Evolutionary conservation across 129 eudicot genomes (phyloP).

Genomic region (Tagetes erecta): DNA sequence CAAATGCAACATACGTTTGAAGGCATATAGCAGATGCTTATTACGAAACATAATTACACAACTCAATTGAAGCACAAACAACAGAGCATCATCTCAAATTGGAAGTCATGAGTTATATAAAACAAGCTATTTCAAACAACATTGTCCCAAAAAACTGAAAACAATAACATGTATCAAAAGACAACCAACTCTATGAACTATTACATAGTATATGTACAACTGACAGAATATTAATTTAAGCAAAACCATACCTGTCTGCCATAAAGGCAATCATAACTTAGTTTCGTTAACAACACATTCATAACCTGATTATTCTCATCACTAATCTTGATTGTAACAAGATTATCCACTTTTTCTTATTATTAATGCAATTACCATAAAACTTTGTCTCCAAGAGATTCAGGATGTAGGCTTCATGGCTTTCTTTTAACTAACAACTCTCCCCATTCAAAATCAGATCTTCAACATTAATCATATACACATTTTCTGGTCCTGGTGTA

Average conservation of each 20-base stretch:
- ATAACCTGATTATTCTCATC: constrained; percentile 11
- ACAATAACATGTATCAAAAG: constrained; percentile 23
- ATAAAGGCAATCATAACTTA: constrained; percentile 22
- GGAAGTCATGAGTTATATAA: constrained; percentile 13
- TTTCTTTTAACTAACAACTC: constrained; percentile 27
- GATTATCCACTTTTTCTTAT: not conserved
- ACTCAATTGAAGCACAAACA: constrained; percentile 16
- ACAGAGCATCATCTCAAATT: constrained; percentile 17
- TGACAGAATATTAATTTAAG: not conserved
- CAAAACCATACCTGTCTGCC: constrained; percentile 26
- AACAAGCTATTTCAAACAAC: constrained; percentile 34
- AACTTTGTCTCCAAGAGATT: constrained; percentile 12
- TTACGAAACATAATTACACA: constrained; percentile 14
- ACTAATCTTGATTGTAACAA: constrained; percentile 11
- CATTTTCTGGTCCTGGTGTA: constrained; percentile 56
- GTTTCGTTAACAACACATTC: constrained; percentile 1
- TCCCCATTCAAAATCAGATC: constrained; percentile 38
- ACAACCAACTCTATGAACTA: constrained; percentile 25
- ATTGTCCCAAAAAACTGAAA: constrained; percentile 13
- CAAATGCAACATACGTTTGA: not conserved
- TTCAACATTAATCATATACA: constrained; percentile 42
- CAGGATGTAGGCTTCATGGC: constrained; percentile 9
- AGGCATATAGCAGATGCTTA: constrained; percentile 9
- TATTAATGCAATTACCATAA: constrained; percentile 1
- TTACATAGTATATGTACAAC: constrained; percentile 34